phyloP scores from a whole-genome alignment of 2,329 filamentous ascomycete species.

The Colletotrichum gigasporum region DNA sequence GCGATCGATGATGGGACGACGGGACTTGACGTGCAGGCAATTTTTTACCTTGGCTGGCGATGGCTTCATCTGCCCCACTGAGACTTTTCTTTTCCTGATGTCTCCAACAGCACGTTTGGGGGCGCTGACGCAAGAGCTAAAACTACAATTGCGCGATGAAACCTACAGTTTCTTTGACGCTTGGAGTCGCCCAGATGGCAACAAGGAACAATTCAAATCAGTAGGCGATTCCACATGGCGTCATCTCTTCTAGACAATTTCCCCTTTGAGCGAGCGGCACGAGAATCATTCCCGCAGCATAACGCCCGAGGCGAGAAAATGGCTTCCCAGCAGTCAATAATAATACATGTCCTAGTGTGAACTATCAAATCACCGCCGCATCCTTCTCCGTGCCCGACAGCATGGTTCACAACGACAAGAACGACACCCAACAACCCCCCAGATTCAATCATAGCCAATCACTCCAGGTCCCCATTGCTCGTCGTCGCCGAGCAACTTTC shows the following conservation, averaged over 20 bases:
- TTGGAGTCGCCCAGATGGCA: background rate
- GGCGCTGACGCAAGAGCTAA: background rate
- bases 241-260: background rate
- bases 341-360: background rate
- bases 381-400: background rate
- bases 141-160: background rate
- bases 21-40: constrained; percentile 1
- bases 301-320: background rate
- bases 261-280: background rate
- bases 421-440: background rate
- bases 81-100: background rate
- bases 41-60: background rate
- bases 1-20: constrained; percentile 14
- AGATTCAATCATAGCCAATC: background rate
- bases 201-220: background rate
- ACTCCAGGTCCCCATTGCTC: background rate
- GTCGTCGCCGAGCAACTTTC: background rate
- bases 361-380: background rate
- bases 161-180: constrained; percentile 6
- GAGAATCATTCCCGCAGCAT: background rate
- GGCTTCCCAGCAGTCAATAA: background rate
- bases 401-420: background rate
- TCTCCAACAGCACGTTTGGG: background rate
- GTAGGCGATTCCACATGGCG: background rate
- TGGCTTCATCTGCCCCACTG: constrained; percentile 1